Evolutionary conservation across 495 filamentous ascomycete genomes (phyloP).

Genomic region (Corynascus novoguineensis): DNA sequence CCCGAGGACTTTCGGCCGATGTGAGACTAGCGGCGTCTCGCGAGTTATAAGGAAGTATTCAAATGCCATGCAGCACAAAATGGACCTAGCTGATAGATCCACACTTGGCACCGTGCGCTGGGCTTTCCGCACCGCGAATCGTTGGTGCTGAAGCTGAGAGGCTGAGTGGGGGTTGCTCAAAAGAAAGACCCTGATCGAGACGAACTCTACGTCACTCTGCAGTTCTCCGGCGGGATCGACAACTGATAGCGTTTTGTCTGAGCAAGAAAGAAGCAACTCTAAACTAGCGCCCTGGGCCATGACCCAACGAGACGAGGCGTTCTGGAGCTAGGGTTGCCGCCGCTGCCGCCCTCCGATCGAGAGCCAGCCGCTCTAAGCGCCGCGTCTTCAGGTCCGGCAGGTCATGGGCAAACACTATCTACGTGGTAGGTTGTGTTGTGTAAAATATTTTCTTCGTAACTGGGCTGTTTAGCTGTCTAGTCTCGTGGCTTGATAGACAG

Average conservation of each 20-base stretch:
- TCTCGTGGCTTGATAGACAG: too few relatives aligned
- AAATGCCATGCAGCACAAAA: not conserved
- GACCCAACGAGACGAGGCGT: not conserved
- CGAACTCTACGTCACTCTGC: not conserved
- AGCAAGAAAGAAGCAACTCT: not conserved
- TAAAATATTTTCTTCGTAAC: too few relatives aligned
- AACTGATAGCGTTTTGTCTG: not conserved
- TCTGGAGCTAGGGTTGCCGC: not conserved
- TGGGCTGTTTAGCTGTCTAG: too few relatives aligned
- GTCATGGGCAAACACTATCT: too few relatives aligned
- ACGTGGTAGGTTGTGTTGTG: too few relatives aligned
- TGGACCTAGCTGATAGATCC: not conserved
- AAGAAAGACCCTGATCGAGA: not conserved
- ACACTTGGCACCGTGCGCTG: not conserved
- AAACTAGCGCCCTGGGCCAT: not conserved
- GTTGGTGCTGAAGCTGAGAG: not conserved
- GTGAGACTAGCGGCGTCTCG: not conserved
- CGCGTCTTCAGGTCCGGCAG: not conserved
- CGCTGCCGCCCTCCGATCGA: not conserved
- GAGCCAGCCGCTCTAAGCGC: not conserved
- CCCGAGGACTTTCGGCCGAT: conserved; percentile 17
- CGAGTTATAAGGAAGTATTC: not conserved
- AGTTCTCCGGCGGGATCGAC: not conserved
- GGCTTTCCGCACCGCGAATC: not conserved
- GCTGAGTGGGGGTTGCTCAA: not conserved